Evolutionary conservation across 306 rosid species (phyloP).

Genomic region (Nissolia schottii): DNA sequence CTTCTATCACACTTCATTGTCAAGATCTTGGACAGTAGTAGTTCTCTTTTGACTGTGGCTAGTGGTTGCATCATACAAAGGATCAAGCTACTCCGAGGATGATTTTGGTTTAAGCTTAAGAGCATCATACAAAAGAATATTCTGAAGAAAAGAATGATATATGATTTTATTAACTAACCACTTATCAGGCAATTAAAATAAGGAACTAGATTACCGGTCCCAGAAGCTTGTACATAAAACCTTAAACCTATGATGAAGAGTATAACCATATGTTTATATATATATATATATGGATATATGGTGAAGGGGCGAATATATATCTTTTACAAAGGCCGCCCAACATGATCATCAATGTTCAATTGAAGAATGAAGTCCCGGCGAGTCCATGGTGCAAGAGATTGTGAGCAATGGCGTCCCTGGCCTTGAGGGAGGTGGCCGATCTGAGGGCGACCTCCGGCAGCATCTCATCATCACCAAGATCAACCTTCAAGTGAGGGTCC

Average conservation of each 20-base stretch:
- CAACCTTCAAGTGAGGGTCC: constrained; percentile 39
- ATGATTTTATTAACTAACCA: constrained; percentile 15
- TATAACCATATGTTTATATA: constrained; percentile 23
- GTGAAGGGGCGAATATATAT: constrained; percentile 26
- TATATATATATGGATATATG: no score
- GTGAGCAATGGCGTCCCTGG: constrained; percentile 81
- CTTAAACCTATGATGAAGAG: constrained; percentile 18
- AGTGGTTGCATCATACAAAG: background rate
- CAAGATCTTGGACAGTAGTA: background rate
- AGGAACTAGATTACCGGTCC: constrained; percentile 14
- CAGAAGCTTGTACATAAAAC: constrained; percentile 11
- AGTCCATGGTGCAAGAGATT: constrained; percentile 86
- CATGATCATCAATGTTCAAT: no score
- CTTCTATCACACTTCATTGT: background rate
- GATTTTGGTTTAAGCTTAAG: background rate
- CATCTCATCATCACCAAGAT: constrained; percentile 61
- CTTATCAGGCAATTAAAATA: constrained; percentile 6
- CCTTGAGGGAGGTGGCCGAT: constrained; percentile 51
- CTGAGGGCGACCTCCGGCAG: constrained; percentile 54
- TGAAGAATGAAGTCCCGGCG: constrained; percentile 71
- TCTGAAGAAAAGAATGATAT: constrained; percentile 19
- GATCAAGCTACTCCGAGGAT: background rate
- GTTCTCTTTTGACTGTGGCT: background rate
- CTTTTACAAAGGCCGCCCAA: constrained; percentile 45
- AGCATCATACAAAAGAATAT: background rate